Conservation (phyloP, 345 rosid species). For the Moricandia moricandioides region DNA sequence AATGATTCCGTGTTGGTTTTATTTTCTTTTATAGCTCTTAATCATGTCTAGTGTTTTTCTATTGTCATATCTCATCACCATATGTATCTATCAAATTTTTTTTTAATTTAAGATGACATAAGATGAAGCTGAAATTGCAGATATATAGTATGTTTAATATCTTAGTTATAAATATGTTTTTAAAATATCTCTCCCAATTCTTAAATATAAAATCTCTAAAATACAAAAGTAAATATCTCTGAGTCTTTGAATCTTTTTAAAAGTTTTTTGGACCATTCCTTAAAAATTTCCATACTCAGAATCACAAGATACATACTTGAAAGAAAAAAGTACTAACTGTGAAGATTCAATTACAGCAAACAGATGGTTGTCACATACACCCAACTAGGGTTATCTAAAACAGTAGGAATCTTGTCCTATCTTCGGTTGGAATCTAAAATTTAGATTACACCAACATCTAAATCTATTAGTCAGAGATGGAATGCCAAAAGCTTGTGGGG, state of each 20-base stretch:
- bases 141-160: neutral
- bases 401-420: neutral
- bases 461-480: neutral
- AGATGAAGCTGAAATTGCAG: neutral
- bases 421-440: neutral
- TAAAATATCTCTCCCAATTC: neutral
- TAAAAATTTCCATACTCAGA: neutral
- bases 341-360: neutral
- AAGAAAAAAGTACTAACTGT: neutral
- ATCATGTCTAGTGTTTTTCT: neutral
- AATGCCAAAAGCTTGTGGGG: constrained; percentile 11
- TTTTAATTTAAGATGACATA: neutral
- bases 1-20: neutral
- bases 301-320: neutral
- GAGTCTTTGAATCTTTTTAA: neutral
- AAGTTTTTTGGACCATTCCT: neutral
- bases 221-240: neutral
- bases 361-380: neutral
- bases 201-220: neutral
- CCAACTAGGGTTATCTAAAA: neutral
- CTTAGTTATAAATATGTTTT: neutral
- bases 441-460: neutral
- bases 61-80: neutral
- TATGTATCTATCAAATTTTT: neutral
- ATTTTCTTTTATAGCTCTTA: neutral